Base-by-base conservation (phyloP, 179 eudicot species). In the Monotropa hypopitys region DNA sequence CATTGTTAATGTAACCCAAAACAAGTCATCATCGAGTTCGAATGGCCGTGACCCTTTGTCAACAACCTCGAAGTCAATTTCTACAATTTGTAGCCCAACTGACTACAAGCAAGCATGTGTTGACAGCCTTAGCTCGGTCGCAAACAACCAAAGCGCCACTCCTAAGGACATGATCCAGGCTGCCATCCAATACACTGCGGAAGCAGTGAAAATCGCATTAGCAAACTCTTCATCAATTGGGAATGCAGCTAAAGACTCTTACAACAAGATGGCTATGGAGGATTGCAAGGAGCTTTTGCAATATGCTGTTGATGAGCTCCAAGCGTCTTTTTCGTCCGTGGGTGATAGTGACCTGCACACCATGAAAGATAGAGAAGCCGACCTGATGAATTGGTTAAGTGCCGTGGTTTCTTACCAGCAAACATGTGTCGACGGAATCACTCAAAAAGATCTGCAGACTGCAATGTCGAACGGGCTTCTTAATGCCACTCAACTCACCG, bases 321-420 rank as follows among this genome's bases (percentile, higher is more conserved):
- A 87, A 12, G 73, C 79, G 0, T 77, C 88, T 0, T 70, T 82
- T 0, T n/a, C 78, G 0, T 75, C 71, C 15, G 81, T 87, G 0
- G 78, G 76, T 0, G 78, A 80, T 18, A 33, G 38, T 4, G 13
- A 66, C 0, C 0, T 70, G 32, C 82, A 84, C 26, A 56, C 79
- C 10, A n/a, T 82, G 2, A 26, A 30, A 0, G 84, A 74, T 1
- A 72, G 84, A 45, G 79, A 77, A 5, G 50, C n/a, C 0, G 94
- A 89, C 26, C 84, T 89, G 13, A 80, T 76, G 50, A 91, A 89
- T 78, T 88, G 94, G 92, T 9, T 92, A 2, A 89, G 88, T 67
- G 94, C 97, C 2, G 84, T 90, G 0, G 33, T 83, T 0, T 74
- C 90, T 0, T 91, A 89, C 75, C 88, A 92, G 74, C 77, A 85